Base-by-base conservation (phyloP, 2,329 filamentous ascomycete genomes). In the Monilinia laxa region DNA sequence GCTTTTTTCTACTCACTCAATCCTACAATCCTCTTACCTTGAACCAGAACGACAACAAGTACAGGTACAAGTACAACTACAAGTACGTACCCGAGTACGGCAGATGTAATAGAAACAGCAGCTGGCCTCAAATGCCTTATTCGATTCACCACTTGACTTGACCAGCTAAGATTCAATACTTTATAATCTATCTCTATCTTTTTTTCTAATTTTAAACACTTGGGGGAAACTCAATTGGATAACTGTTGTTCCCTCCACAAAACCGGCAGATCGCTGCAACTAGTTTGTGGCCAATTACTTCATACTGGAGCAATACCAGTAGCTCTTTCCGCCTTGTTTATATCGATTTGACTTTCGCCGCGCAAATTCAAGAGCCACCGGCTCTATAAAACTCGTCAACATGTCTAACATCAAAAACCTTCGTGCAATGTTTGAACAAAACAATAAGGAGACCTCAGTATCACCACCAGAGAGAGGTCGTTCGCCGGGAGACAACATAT, bases 361-460 rank as follows among this genome's bases (percentile, higher is more conserved):
- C 31, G 35, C 55, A 31, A 65, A 4, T 31, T 65, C 55, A 53
- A 60, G 63, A 65, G 63, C 63, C 40, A 65, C 10, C 55, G 55
- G 55, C 63, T 65, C 63, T 60, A 65, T 60, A 60, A 65, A 65
- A 23, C 23, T n/a, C 47, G 31, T 52, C 63, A 72, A 66, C n/a
- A 75, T 74, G 72, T 70, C 72, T 28, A 70, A 73, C 40, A 73
- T 77, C 31, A 71, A 87, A 85, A 91, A 90, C 80, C 85, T 93
- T 71, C 84, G 89, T 73, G 90, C 90, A 75, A 92, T 91, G 84
- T 93, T 93, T 77, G 90, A 93, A 82, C 86, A 87, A 77, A 90
- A 87, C 82, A 86, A 87, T 76, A 90, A 87, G 78, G 85, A 84
- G 76, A 81, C 82, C 67, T 88, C 85, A 73, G 84, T 87, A 71